Evolutionary conservation across 2,329 filamentous ascomycete species (phyloP).

Genomic region (Aureobasidium sp.): DNA sequence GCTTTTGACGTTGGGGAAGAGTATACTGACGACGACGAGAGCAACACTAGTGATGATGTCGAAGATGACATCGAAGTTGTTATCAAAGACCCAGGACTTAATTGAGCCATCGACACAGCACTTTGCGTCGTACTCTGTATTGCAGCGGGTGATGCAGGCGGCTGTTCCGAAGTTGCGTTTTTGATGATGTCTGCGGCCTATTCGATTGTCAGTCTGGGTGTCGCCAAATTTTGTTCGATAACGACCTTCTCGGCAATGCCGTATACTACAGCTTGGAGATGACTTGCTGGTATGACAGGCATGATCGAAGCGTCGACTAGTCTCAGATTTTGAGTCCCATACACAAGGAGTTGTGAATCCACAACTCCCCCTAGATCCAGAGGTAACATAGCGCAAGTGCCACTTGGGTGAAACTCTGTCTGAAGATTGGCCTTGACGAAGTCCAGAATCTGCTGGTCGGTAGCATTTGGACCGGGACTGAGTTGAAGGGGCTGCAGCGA

Average conservation of each 20-base stretch:
- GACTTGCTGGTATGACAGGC: conserved; percentile 37
- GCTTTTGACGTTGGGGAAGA: neutral
- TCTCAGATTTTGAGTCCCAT: conserved; percentile 38
- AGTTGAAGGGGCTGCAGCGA: conserved; percentile 20
- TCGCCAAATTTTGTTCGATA: neutral
- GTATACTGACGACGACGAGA: neutral
- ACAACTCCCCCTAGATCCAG: conserved; percentile 45
- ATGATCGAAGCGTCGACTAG: conserved; percentile 42
- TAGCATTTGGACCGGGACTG: conserved; percentile 24
- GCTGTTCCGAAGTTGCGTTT: conserved; percentile 18
- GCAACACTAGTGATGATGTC: too few species aligned
- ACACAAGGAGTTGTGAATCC: conserved; percentile 36
- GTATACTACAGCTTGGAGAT: conserved; percentile 28
- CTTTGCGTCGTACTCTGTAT: neutral
- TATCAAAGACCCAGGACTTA: neutral
- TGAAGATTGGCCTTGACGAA: conserved; percentile 26
- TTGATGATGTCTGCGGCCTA: conserved; percentile 44
- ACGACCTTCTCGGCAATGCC: conserved; percentile 35
- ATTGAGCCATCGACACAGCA: neutral
- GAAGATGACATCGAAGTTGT: neutral
- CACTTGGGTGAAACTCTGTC: conserved; percentile 45
- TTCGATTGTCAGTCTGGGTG: neutral
- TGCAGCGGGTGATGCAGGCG: neutral
- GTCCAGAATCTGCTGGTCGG: conserved; percentile 23
- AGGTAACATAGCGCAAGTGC: conserved; percentile 47